Evolutionary conservation across 176 grass and related monocot species (phyloP).

Genomic region (Chrysopogon serrulatus): DNA sequence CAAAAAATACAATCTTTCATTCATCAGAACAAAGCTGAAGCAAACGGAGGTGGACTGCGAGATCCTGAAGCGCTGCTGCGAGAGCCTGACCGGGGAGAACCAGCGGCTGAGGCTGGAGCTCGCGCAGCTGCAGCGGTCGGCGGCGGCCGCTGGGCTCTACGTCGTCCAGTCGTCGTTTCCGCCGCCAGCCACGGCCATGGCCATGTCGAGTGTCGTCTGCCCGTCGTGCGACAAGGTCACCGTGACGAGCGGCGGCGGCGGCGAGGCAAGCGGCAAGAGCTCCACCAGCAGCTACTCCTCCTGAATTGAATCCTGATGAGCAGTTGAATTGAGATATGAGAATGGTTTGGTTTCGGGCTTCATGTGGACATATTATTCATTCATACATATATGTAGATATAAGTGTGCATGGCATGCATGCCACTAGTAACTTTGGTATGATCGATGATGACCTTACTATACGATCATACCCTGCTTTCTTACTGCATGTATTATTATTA

Average conservation of each 20-base stretch:
- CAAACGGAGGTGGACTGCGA: slow-evolving; percentile 65
- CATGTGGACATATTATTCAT: background rate
- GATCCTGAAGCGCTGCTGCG: slow-evolving; percentile 57
- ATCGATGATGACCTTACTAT: background rate
- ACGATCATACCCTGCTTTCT: background rate
- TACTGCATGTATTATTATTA: too few species aligned
- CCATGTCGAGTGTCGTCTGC: slow-evolving; percentile 25
- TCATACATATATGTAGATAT: background rate
- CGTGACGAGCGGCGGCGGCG: slow-evolving; percentile 2
- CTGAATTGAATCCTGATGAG: too few species aligned
- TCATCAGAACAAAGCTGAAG: slow-evolving; percentile 67
- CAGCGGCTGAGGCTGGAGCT: slow-evolving; percentile 56
- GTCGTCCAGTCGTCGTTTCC: slow-evolving; percentile 18
- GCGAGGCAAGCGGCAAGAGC: slow-evolving; percentile 22
- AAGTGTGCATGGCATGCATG: background rate
- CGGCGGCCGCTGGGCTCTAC: background rate
- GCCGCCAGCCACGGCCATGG: background rate
- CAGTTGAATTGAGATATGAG: background rate
- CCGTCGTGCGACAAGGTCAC: slow-evolving; percentile 53
- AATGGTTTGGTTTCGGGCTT: background rate
- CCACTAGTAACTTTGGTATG: background rate
- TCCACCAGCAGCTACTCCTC: slow-evolving; percentile 34
- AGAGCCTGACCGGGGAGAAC: slow-evolving; percentile 64
- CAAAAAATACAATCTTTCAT: background rate
- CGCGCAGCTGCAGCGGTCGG: slow-evolving; percentile 32